phyloP scores from a whole-genome alignment of 2,329 filamentous ascomycete species.

The Dryadomyces quercus-mongolicae region DNA sequence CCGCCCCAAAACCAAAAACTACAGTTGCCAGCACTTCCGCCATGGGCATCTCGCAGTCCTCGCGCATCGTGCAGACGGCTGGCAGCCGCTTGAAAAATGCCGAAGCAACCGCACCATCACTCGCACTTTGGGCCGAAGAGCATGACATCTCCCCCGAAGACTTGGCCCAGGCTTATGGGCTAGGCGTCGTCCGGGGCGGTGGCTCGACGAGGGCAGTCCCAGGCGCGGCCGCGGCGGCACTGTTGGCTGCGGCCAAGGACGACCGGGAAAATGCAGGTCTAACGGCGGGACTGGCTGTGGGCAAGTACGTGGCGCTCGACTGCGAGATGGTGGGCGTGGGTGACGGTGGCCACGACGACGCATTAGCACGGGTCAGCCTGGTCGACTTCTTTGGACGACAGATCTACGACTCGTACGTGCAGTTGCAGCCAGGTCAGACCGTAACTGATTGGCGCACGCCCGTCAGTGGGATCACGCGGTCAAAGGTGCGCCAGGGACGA shows the following conservation, averaged over 20 bases:
- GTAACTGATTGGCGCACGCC: conserved; percentile 86
- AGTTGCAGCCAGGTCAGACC: conserved; percentile 57
- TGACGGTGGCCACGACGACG: conserved; percentile 55
- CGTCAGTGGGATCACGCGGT: conserved; percentile 69
- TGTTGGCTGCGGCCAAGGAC: neutral
- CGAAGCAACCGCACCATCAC: conserved; percentile 31
- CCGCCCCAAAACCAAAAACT: neutral
- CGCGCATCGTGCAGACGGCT: conserved; percentile 23
- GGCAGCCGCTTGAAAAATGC: neutral
- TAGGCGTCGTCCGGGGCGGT: conserved; percentile 25
- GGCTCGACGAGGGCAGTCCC: neutral
- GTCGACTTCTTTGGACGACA: conserved; percentile 91
- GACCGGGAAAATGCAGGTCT: conserved; percentile 50
- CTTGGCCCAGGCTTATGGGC: conserved; percentile 49
- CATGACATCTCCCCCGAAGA: conserved; percentile 49
- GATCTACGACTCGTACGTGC: conserved; percentile 88
- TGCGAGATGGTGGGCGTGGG: conserved; percentile 97
- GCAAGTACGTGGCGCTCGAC: conserved; percentile 87
- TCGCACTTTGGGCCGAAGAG: conserved; percentile 48
- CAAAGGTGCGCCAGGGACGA: conserved; percentile 58
- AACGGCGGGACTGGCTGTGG: conserved; percentile 51
- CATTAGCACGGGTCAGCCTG: conserved; percentile 74
- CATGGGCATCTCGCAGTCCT: conserved; percentile 48
- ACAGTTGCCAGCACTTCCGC: too few relatives aligned
- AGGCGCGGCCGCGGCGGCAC: neutral